A percentile compares a stretch with the other conserved stretches of the same genome.
Evolutionary conservation across 352 stramenopile species (phyloP).

Genomic region (Phytophthora sansomeana): DNA sequence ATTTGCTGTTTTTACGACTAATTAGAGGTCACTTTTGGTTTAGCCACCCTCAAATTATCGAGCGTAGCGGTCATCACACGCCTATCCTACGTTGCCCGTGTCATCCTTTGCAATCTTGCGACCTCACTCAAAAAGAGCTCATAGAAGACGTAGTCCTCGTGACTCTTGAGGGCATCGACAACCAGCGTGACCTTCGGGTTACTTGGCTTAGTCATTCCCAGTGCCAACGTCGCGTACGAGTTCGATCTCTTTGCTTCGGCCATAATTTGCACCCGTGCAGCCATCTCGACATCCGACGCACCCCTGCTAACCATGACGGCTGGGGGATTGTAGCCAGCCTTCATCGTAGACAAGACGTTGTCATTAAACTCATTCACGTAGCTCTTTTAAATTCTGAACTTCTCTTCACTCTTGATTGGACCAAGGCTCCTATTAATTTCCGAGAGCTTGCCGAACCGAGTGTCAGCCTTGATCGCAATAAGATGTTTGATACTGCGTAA

Average conservation of each 20-base stretch:
- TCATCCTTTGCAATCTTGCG: not conserved
- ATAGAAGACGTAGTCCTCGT: not conserved
- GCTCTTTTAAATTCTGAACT: not conserved
- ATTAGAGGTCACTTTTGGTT: no score
- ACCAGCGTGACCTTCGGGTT: not conserved
- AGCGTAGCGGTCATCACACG: no score
- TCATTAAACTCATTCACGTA: not conserved
- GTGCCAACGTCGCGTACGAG: not conserved
- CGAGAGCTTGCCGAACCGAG: no score
- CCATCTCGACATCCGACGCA: not conserved
- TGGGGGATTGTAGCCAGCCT: not conserved
- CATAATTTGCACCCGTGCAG: not conserved
- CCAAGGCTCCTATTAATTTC: not conserved
- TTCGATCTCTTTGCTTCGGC: not conserved
- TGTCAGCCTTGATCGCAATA: not conserved
- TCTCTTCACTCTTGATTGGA: not conserved
- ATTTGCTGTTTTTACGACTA: no score
- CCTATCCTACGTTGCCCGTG: no score
- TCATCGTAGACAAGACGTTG: not conserved
- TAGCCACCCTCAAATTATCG: no score
- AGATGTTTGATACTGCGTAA: not conserved
- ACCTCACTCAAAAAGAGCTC: not conserved
- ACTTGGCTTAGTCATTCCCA: not conserved
- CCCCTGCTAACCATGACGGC: not conserved
- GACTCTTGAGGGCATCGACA: not conserved